phyloP scores from a whole-genome alignment of 208 protist genomes.

The Trypanosoma grayi region DNA sequence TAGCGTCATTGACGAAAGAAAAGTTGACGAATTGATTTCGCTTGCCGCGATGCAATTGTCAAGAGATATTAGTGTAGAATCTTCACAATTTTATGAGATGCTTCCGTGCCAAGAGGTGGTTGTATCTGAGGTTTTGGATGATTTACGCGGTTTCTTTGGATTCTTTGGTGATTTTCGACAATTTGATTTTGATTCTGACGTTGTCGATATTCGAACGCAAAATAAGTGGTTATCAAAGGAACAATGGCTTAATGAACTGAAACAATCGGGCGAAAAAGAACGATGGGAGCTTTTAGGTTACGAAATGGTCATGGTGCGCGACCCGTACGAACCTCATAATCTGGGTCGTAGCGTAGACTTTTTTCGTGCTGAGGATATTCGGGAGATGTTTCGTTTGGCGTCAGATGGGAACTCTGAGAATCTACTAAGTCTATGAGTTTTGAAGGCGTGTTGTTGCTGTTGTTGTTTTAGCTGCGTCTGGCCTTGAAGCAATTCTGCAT shows the following conservation, averaged over 20 bases:
- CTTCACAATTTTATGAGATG: constrained; percentile 13
- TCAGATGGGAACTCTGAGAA: constrained; percentile 30
- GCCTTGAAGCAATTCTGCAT: no score
- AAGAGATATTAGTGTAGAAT: neutral
- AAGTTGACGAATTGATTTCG: constrained; percentile 24
- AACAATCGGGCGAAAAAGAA: constrained; percentile 27
- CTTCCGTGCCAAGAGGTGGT: constrained; percentile 30
- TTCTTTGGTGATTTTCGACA: constrained; percentile 41
- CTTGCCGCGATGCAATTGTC: neutral
- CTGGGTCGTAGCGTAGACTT: constrained; percentile 82
- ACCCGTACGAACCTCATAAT: constrained; percentile 77
- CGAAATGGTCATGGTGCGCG: constrained; percentile 56
- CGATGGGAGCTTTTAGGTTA: constrained; percentile 75
- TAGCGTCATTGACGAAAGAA: constrained; percentile 32
- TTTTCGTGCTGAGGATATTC: constrained; percentile 63
- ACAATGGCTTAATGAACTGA: constrained; percentile 42
- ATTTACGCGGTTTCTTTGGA: constrained; percentile 55
- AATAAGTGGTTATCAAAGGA: constrained; percentile 45
- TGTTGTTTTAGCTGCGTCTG: constrained; percentile 9
- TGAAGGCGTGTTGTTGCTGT: neutral
- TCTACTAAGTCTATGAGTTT: constrained; percentile 4
- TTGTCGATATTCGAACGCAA: constrained; percentile 68
- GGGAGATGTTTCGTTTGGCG: constrained; percentile 62
- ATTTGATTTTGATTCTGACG: constrained; percentile 72
- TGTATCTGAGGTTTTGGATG: constrained; percentile 29